Evolutionary conservation across 345 rosid genomes (phyloP).

Genomic region (Syzygium aromaticum): DNA sequence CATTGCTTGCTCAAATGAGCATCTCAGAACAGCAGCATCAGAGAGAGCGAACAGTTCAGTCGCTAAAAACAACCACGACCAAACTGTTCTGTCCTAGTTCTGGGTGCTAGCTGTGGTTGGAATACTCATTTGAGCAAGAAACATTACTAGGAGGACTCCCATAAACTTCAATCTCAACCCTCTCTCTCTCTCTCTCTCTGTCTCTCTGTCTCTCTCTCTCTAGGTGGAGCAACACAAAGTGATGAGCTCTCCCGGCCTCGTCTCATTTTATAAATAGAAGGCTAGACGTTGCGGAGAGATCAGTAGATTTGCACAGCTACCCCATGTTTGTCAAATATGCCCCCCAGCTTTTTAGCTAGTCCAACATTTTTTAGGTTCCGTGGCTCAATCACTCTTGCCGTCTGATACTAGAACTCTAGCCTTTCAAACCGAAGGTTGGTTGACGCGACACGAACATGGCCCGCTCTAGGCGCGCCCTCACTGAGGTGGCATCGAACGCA

Average conservation of each 20-base stretch:
- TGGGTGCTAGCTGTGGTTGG: conserved; percentile 6
- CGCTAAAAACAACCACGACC: not conserved
- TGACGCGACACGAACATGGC: not conserved
- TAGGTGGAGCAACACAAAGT: not conserved
- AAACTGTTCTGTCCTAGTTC: not conserved
- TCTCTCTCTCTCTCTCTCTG: not conserved
- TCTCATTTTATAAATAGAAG: not conserved
- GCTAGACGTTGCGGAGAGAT: not conserved
- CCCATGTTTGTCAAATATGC: not conserved
- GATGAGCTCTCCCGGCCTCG: not conserved
- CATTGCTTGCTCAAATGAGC: conserved; percentile 29
- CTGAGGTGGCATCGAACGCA: not conserved
- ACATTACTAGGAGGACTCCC: conserved; percentile 7
- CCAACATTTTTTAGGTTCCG: not conserved
- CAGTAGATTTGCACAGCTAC: not conserved
- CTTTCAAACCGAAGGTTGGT: not conserved
- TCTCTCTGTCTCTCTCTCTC: not conserved
- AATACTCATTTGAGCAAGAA: conserved; percentile 36
- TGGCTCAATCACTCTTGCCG: not conserved
- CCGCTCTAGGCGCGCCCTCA: not conserved
- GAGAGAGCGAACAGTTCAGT: not conserved
- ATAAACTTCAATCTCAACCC: not conserved
- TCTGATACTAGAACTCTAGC: not conserved
- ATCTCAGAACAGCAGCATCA: conserved; percentile 13
- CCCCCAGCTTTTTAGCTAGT: not conserved